Percentiles rank a stretch among this genome's conserved stretches.
These are phyloP conservation scores for Discostella stelligera DNA, from an alignment of 352 stramenopile genomes.

Conservation along the genomic window DNA sequence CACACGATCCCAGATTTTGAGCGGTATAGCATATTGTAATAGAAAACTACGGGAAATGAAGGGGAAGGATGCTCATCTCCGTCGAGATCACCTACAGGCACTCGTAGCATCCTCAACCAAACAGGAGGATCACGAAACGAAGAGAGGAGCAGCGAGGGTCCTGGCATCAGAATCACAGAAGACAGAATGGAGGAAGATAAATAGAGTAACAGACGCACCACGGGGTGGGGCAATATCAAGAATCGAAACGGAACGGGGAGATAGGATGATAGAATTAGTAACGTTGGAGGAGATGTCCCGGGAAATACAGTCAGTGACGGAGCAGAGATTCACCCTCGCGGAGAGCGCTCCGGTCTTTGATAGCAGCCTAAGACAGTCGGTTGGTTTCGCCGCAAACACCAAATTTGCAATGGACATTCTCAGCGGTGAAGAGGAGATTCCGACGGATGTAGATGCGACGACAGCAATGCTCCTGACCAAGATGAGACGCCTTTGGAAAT, in stretches of 20 bases:
- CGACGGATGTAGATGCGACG: conserved; percentile 4
- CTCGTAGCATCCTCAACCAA: neutral
- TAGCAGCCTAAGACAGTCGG: neutral
- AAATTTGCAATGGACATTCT: conserved; percentile 14
- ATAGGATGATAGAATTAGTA: neutral
- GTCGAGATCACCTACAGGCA: neutral
- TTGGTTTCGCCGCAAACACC: conserved; percentile 22
- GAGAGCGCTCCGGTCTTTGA: conserved; percentile 12
- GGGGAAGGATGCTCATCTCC: neutral
- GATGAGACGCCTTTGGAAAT: conserved; percentile 6
- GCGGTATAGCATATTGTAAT: neutral
- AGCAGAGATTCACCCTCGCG: conserved; percentile 6
- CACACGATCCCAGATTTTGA: neutral
- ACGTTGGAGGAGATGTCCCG: conserved; percentile 4
- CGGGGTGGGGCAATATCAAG: neutral
- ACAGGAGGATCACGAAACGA: neutral
- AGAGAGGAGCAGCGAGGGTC: neutral
- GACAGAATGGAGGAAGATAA: neutral
- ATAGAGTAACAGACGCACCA: neutral
- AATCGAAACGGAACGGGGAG: neutral
- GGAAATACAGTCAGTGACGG: conserved; percentile 17
- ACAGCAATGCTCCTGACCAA: conserved; percentile 20
- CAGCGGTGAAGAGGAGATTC: conserved; percentile 1
- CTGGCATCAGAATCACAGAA: neutral
- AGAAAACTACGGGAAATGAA: neutral